Base-by-base conservation (phyloP, 257 asterid species). In the Henckelia pumila region DNA sequence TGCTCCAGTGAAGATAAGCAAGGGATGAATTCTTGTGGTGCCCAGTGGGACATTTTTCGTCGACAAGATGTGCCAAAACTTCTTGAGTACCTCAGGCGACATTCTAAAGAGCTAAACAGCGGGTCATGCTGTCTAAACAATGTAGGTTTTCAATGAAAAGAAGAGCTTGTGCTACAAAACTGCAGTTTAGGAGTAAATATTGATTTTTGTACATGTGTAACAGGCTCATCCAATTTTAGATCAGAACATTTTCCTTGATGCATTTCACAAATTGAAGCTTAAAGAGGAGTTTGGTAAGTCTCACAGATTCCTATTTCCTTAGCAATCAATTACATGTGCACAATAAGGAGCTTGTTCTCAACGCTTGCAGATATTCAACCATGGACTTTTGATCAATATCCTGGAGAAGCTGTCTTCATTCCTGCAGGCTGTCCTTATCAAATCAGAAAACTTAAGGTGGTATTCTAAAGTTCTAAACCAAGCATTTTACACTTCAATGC, bases 341-440 rank as follows among this genome's bases (percentile, higher is more conserved):
- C 60, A 66, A 66, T 29, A 50, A 72, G 57, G 47, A 73, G 64
- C 55, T 53, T 33, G 56, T 62, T 71, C 44, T 25, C 40, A 19
- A 33, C 74, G 76, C 70, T 71, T 76, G 77, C 79, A 94, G 99
- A 79, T 76, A 82, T 94, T 71, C 87, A 91, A 71, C 96, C 97
- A 52, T 94, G 97, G 97, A 87, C 85, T 20, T 87, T 91, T 76
- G 89, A 87, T 75, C 99, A 94, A 66, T 79, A 67, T 66, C 75
- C 83, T 23, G 98, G 98, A 52, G 96, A 94, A 80, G 99, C 98
- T 77, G 72, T 94, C 80, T 82, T 91, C 81, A 74, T 94, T 82
- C 99, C 99, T 56, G 99, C 96, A 68, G 99, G 99, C 73, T 94
- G 99, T 69, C 99, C 99, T 16, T 94, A 88, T 75, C 99, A 94